Percentiles rank a stretch among this genome's conserved stretches.
Conservation (phyloP, 768 basidiomycete species). For the Tubosaeta sp. region DNA sequence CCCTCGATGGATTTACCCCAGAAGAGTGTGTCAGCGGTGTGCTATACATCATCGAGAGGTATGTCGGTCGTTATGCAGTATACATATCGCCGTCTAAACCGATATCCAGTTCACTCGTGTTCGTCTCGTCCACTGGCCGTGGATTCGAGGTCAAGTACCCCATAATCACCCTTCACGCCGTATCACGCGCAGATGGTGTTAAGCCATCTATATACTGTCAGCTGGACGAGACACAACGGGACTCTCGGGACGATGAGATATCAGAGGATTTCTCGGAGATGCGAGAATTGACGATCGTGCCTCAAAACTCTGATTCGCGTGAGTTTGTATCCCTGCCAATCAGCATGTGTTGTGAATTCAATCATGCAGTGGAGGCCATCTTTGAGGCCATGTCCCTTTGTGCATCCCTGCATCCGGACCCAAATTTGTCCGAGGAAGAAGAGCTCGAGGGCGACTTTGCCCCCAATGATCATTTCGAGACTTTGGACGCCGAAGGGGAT, state of each 20-base stretch:
- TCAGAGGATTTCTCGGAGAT: constrained; percentile 45
- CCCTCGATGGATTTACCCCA: constrained; percentile 53
- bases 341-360: not conserved
- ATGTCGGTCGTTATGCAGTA: constrained; percentile 11
- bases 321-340: constrained; percentile 29
- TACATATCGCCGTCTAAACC: constrained; percentile 3
- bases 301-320: constrained; percentile 57
- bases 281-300: constrained; percentile 79
- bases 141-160: constrained; percentile 89
- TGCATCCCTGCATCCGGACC: constrained; percentile 82
- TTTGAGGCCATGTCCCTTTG: constrained; percentile 85
- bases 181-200: constrained; percentile 59
- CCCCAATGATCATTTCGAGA: constrained; percentile 43
- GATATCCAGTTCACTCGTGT: constrained; percentile 61
- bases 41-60: constrained; percentile 88
- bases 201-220: constrained; percentile 89
- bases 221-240: constrained; percentile 61
- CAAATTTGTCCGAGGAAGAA: constrained; percentile 35
- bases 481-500: constrained; percentile 52
- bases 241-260: constrained; percentile 35
- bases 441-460: constrained; percentile 55
- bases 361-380: constrained; percentile 65
- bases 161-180: constrained; percentile 88
- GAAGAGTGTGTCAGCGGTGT: constrained; percentile 57
- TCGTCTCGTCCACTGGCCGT: constrained; percentile 62